Conservation (phyloP, 306 rosid genomes). For the Alnus glutinosa region DNA sequence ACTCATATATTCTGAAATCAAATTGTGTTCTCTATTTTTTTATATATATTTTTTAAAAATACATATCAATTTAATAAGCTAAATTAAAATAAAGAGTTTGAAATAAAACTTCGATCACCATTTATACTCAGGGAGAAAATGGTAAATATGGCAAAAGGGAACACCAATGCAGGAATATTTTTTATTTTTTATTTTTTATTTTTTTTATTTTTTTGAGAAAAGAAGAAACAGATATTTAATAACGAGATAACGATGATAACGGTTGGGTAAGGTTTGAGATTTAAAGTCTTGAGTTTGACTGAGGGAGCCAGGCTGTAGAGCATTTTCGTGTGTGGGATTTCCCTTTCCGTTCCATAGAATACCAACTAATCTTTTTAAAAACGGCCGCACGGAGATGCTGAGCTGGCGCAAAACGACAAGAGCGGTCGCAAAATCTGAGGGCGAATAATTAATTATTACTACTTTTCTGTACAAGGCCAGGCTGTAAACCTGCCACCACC, state of each 20-base stretch:
- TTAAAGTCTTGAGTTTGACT: conserved; percentile 65
- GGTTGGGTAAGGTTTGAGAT: conserved; percentile 46
- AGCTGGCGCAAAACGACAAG: conserved; percentile 72
- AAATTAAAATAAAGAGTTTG: too few relatives aligned
- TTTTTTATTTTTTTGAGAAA: too few relatives aligned
- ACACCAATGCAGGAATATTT: too few relatives aligned
- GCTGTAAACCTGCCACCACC: conserved; percentile 85
- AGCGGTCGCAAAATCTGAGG: conserved; percentile 76
- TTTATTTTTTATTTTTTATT: too few relatives aligned
- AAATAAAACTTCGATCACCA: too few relatives aligned
- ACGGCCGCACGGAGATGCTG: conserved; percentile 41
- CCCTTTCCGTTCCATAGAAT: conserved; percentile 15
- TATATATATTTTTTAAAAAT: too few relatives aligned
- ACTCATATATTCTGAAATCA: too few relatives aligned
- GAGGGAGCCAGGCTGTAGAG: conserved; percentile 76
- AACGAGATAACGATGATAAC: conserved; percentile 70
- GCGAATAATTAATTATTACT: conserved; percentile 82
- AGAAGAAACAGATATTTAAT: not conserved
- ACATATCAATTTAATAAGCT: too few relatives aligned
- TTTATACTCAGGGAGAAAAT: too few relatives aligned
- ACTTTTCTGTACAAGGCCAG: conserved; percentile 70
- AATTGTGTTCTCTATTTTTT: too few relatives aligned
- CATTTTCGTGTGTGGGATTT: conserved; percentile 53
- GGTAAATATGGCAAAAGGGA: too few relatives aligned
- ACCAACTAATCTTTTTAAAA: not conserved